These are phyloP conservation scores for Eryngium alpinum DNA, from an alignment of 140 eudicot genomes.

Conservation along the genomic window DNA sequence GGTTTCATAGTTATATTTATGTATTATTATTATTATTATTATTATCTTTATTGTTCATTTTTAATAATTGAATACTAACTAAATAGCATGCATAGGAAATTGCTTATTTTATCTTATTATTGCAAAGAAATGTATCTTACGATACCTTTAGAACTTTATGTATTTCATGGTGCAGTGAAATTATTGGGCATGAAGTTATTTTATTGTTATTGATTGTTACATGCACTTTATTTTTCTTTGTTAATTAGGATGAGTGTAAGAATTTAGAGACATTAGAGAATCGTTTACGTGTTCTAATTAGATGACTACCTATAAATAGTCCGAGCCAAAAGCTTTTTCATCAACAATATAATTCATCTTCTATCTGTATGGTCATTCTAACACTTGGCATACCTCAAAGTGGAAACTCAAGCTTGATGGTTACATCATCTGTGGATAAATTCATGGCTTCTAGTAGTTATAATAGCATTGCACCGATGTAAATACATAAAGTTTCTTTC, in stretches of 20 bases:
- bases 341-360: constrained; percentile 47
- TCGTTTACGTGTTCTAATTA: constrained; percentile 45
- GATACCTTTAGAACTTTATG: neutral
- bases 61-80: neutral
- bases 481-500: constrained; percentile 45
- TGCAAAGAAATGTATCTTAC: neutral
- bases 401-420: constrained; percentile 53
- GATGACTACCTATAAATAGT: constrained; percentile 35
- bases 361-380: constrained; percentile 82
- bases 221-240: neutral
- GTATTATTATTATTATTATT: neutral
- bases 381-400: constrained; percentile 86
- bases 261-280: constrained; percentile 50
- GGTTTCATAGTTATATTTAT: constrained; percentile 31
- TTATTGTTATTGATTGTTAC: neutral
- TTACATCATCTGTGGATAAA: constrained; percentile 51
- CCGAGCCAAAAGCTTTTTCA: constrained; percentile 49
- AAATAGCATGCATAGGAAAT: neutral
- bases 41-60: neutral
- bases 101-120: neutral
- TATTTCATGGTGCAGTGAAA: neutral
- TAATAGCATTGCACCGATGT: constrained; percentile 34
- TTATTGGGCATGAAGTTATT: neutral
- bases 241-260: constrained; percentile 62
- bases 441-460: constrained; percentile 29